Evolutionary conservation across 805 yeast genomes (phyloP), one percentile per base, ranked within the genome.

Genomic region (Pichia heedii): DNA sequence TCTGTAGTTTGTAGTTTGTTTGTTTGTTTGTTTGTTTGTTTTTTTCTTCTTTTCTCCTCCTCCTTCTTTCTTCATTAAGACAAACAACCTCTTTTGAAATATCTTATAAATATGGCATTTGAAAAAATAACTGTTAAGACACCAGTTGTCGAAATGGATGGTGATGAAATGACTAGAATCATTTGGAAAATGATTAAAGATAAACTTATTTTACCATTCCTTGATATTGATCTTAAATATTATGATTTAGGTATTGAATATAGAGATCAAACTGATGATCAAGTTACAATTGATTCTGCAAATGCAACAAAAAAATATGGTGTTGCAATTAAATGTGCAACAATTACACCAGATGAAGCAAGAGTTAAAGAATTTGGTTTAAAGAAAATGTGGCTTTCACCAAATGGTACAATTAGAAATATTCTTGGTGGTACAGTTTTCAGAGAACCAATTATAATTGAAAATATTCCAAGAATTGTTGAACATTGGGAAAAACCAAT

Each of bases 271-370:
- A 90, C 97, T 16, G 73, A 86, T 56, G 97, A 90, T 64, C 64
- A 84, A 67, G 90, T 90, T 53, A 90, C 97, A 18, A 61, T 74
- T 30, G 96, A 90, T 43, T 84, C 96, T 11, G 97, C 97, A 21
- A 69, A 81, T 40, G 97, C 97, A 42, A 89, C 87, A 54, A 69
- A 79, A 63, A 76, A 88, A 65, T 82, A 86, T 64, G 84, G 86
- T 43, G 97, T 90, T 45, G 97, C 95, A 26, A 86, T 90, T 55
- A 90, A 90, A 70, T 90, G 97, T 70, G 97, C 97, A 45, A 90
- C 97, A 41, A 90, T 90, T 63, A 90, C 97, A n/a, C 97, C 97
- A 8, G 95, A 86, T 61, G 97, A 90, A 70, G 93, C 86, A 39
- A 79, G 97, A 58, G 97, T 90, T 42, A 71, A 84, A 65, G 97